Conservation (phyloP, 441 rosid genomes). For the Pelargonium citronellum region DNA sequence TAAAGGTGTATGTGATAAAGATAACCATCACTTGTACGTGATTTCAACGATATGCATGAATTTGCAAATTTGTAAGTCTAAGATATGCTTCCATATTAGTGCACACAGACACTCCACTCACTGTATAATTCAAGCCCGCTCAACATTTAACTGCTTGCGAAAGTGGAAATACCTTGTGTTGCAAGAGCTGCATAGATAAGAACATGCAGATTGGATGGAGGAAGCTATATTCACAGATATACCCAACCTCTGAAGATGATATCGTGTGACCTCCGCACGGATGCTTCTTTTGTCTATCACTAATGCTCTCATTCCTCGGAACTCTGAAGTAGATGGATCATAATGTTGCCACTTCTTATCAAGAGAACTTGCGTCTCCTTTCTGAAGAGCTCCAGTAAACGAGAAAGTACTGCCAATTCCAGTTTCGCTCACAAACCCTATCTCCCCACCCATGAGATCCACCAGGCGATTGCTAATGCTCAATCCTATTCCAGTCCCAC, state of each 20-base stretch:
- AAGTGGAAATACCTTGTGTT: constrained; percentile 36
- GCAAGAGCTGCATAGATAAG: constrained; percentile 31
- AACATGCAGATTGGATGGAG: constrained; percentile 42
- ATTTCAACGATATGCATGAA: no score
- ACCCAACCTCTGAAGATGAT: constrained; percentile 75
- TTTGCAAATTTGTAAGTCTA: no score
- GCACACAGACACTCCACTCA: not conserved
- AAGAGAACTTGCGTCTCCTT: constrained; percentile 40
- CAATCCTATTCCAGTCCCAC: constrained; percentile 94
- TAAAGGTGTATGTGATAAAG: no score
- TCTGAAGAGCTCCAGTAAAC: constrained; percentile 60
- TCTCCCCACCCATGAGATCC: constrained; percentile 90
- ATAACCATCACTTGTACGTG: no score
- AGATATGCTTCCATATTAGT: no score
- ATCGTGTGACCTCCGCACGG: constrained; percentile 74
- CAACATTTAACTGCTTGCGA: not conserved
- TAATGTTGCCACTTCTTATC: constrained; percentile 44
- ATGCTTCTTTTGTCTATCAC: constrained; percentile 65
- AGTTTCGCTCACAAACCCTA: constrained; percentile 76
- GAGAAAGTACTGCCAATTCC: constrained; percentile 82
- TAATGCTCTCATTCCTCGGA: constrained; percentile 58
- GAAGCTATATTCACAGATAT: constrained; percentile 42
- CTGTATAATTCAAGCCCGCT: not conserved
- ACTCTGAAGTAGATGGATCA: constrained; percentile 41
- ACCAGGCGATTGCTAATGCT: constrained; percentile 88